Percentiles rank a stretch among this genome's conserved stretches.
Conservation (phyloP, 257 asterid genomes). For the Henckelia pumila region DNA sequence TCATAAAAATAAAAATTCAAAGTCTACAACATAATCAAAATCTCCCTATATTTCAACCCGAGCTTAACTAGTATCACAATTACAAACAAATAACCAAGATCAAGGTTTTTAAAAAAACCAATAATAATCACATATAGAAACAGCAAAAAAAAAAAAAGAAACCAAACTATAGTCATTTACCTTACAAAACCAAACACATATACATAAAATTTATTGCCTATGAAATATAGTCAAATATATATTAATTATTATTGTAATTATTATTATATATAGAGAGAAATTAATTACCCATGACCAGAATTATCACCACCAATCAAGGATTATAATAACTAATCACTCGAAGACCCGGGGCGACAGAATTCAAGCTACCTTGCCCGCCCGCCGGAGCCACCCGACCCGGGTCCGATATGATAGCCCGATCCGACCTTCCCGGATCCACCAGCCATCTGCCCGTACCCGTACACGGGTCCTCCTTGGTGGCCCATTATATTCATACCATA, state of each 20-base stretch:
- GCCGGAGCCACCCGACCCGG: slow-evolving; percentile 19
- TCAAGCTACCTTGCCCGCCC: slow-evolving; percentile 27
- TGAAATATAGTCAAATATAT: background rate
- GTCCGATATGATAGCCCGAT: slow-evolving; percentile 27
- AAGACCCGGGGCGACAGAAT: background rate
- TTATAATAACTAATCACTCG: background rate
- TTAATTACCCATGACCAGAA: background rate
- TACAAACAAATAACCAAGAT: background rate
- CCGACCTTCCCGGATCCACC: slow-evolving; percentile 42
- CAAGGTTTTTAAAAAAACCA: background rate
- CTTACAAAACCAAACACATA: background rate
- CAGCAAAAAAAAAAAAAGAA: background rate
- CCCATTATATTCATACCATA: slow-evolving; percentile 34
- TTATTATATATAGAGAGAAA: background rate
- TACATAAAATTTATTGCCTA: background rate
- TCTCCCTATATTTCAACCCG: background rate
- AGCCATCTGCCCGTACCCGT: slow-evolving; percentile 32
- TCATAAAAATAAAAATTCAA: too few relatives aligned
- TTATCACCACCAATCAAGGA: background rate
- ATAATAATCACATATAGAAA: too few relatives aligned
- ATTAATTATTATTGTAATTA: background rate
- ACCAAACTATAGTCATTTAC: too few relatives aligned
- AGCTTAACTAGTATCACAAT: background rate
- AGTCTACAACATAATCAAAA: background rate
- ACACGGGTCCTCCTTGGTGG: slow-evolving; percentile 35